Evolutionary conservation across 1,284 basidiomycete species (phyloP).

Genomic region (Cutaneotrichosporon daszewskae): DNA sequence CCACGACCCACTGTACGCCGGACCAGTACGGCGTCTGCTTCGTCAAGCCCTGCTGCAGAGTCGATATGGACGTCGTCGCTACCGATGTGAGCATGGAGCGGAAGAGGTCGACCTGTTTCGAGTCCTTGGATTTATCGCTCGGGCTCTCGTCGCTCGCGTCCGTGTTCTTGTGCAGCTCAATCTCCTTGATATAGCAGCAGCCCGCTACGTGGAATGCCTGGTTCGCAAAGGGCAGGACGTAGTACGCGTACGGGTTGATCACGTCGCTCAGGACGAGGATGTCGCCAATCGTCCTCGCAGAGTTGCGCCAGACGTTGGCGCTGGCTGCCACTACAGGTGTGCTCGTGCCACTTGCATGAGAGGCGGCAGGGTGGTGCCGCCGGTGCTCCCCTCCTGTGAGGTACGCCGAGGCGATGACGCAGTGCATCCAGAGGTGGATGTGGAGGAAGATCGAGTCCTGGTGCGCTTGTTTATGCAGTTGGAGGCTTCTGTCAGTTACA

Average conservation of each 20-base stretch:
- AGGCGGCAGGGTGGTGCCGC: too few relatives aligned
- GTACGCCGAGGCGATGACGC: constrained; percentile 23
- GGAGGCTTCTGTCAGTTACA: constrained; percentile 15
- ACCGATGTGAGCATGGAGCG: constrained; percentile 19
- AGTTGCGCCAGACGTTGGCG: constrained; percentile 20
- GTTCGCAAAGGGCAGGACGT: constrained; percentile 21
- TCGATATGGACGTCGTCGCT: constrained; percentile 16
- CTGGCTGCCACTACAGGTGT: constrained; percentile 11
- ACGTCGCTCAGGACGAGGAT: constrained; percentile 24
- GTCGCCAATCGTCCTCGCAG: constrained; percentile 24
- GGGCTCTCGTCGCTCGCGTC: not conserved
- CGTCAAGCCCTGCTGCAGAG: constrained; percentile 21
- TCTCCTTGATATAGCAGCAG: constrained; percentile 26
- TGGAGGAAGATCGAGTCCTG: constrained; percentile 26
- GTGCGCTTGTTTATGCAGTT: constrained; percentile 17
- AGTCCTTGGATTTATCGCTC: too few relatives aligned
- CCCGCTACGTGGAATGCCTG: constrained; percentile 26
- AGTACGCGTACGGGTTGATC: constrained; percentile 19
- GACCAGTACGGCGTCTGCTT: constrained; percentile 22
- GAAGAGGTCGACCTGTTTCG: constrained; percentile 10
- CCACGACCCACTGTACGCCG: constrained; percentile 21
- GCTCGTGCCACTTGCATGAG: constrained; percentile 3
- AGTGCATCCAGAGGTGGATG: constrained; percentile 33
- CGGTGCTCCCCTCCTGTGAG: constrained; percentile 11
- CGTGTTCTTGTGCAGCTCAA: not conserved